Evolutionary conservation across 2,329 filamentous ascomycete species (phyloP), one percentile per base, ranked within the genome.

Genomic region (Penicillium sp.): DNA sequence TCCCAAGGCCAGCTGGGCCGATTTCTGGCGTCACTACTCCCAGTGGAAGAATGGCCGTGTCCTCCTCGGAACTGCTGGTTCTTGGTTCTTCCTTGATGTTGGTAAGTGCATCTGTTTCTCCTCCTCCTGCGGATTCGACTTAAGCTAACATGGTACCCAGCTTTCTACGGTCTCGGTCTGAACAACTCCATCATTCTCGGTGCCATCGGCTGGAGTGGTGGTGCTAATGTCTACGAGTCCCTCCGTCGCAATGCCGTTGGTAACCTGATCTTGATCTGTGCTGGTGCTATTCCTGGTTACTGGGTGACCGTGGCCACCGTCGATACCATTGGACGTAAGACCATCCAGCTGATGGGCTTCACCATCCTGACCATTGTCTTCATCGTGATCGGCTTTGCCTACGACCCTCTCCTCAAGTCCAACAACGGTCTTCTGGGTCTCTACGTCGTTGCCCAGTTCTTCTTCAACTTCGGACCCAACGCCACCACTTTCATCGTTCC

Each of bases 211-310:
- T 94, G 88, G 79, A 87, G 87, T 22, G 80, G 81, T 33, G 88
- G 88, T 12, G 72, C 71, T 58, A 86, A 84, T 65, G 86, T 91
- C 40, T 93, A 93, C 79, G 76, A 91, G 68, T 84, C 83, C 73
- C 83, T 92, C 64, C 88, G 88, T 81, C 91, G 91, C 78, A 91
- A 87, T 9, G 89, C 91, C 55, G 84, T 92, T 24, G 91, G 91
- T 13, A 93, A 94, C 79, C 79, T 93, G 69, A 92, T 93, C 68
- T 85, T 93, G 56, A 89, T 93, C 68, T 87, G 90, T 62, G 91
- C 91, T 4, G 91, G 91, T 62, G 89, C 91, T 53, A 90, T 93
- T 15, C 91, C 91, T 0, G 91, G 91, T 13, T 93, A 93, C 82
- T 93, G 91, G 91, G 85, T 92, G 15, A 91, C 90, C 0, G 90